A percentile compares a stretch with the other conserved stretches of the same genome.
phyloP scores from a whole-genome alignment of 805 yeast species.

The Yarrowia sp. region DNA sequence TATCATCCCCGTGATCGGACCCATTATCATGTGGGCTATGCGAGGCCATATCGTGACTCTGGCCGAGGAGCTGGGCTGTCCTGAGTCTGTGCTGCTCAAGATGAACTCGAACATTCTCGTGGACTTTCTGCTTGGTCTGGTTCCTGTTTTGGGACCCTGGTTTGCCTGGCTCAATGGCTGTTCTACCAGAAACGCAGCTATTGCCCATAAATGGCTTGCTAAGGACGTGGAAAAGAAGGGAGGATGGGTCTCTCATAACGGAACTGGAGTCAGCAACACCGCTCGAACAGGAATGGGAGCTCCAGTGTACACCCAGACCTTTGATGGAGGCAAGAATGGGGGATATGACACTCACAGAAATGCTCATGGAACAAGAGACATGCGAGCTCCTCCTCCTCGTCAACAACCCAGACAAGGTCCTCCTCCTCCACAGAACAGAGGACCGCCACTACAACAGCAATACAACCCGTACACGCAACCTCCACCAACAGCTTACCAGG shows the following conservation, averaged over 20 bases:
- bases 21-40: constrained; percentile 76
- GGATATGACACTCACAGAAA: constrained; percentile 1
- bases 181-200: constrained; percentile 87
- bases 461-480: constrained; percentile 28
- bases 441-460: constrained; percentile 3
- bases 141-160: constrained; percentile 81
- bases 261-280: constrained; percentile 6
- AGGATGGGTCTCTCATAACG: constrained; percentile 28
- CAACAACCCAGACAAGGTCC: constrained; percentile 2
- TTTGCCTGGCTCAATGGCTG: constrained; percentile 84
- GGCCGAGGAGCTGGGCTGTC: constrained; percentile 67
- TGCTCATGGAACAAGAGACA: constrained; percentile 7
- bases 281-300: constrained; percentile 11
- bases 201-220: constrained; percentile 24
- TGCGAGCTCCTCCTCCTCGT: constrained; percentile 8
- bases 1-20: constrained; percentile 84
- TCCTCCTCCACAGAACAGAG: background rate
- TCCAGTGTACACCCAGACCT: constrained; percentile 16
- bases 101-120: constrained; percentile 77
- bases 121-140: constrained; percentile 75
- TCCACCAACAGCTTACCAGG: constrained; percentile 6
- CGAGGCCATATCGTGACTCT: constrained; percentile 70
- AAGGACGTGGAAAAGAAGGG: constrained; percentile 33
- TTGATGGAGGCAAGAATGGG: constrained; percentile 5
- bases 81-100: constrained; percentile 65